Conservation (phyloP, 208 protist species). For the Trypanosoma cruzi region DNA sequence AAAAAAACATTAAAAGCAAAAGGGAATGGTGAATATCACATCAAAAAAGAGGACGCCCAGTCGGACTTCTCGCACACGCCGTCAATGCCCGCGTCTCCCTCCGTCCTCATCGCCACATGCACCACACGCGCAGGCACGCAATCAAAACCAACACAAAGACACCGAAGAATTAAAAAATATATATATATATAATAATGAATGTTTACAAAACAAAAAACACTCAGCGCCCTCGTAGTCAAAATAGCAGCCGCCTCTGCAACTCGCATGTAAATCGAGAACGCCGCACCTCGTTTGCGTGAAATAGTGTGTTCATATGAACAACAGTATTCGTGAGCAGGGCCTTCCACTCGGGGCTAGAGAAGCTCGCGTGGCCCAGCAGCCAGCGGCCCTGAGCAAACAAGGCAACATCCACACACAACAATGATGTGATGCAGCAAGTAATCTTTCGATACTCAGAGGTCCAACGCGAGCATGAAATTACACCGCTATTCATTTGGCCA, state of each 20-base stretch:
- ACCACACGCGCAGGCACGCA: background rate
- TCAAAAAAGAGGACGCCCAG: background rate
- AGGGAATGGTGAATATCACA: background rate
- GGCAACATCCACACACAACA: conserved; percentile 62
- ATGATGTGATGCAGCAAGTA: conserved; percentile 80
- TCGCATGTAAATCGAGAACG: conserved; percentile 43
- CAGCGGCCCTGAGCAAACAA: conserved; percentile 51
- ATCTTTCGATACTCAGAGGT: conserved; percentile 57
- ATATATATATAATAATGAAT: too few species aligned
- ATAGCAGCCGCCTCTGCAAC: conserved; percentile 25
- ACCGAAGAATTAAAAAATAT: conserved; percentile 12
- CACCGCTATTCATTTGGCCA: conserved; percentile 78
- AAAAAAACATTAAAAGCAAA: background rate
- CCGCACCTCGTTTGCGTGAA: conserved; percentile 57
- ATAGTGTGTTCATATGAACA: conserved; percentile 59
- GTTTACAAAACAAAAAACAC: too few species aligned
- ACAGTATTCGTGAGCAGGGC: conserved; percentile 37
- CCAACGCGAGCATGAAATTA: conserved; percentile 67
- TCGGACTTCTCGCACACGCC: background rate
- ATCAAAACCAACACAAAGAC: background rate
- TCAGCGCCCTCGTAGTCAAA: background rate
- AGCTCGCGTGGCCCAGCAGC: conserved; percentile 34
- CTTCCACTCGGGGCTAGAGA: conserved; percentile 32
- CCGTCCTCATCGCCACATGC: background rate
- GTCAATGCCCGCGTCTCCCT: background rate